Evolutionary conservation across 768 basidiomycete species (phyloP).

Genomic region (Naganishia randhawae): DNA sequence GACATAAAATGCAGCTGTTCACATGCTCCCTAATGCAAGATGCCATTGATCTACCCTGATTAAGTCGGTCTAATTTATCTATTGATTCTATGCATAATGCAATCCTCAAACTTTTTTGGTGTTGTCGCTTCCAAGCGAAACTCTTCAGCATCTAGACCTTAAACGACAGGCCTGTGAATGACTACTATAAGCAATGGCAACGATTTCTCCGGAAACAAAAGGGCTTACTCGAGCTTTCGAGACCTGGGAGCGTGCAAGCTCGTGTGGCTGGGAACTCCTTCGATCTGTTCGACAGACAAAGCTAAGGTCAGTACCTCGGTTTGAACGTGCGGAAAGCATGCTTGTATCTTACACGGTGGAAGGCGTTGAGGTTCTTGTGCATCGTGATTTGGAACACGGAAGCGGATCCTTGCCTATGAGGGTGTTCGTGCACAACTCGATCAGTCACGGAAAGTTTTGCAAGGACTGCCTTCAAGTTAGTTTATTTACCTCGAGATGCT

Average conservation of each 20-base stretch:
- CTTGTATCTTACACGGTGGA: constrained; percentile 60
- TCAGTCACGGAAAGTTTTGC: background rate
- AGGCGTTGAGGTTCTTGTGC: constrained; percentile 97
- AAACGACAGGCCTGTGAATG: constrained; percentile 5
- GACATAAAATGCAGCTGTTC: background rate
- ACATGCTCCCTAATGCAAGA: background rate
- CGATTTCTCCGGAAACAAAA: background rate
- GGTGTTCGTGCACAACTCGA: background rate
- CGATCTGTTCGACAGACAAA: constrained; percentile 53
- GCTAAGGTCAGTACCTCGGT: background rate
- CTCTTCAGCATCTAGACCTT: background rate
- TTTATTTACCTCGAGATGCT: constrained; percentile 59
- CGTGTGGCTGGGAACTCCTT: constrained; percentile 71
- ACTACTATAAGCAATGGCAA: background rate
- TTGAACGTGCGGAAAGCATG: background rate
- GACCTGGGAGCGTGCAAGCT: constrained; percentile 43
- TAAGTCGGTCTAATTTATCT: background rate
- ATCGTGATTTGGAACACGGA: constrained; percentile 96
- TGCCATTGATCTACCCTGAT: background rate
- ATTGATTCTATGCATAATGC: background rate
- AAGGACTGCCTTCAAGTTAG: background rate
- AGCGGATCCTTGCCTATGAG: constrained; percentile 70
- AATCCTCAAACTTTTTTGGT: background rate
- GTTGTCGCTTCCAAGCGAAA: background rate
- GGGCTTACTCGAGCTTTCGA: constrained; percentile 41